Percentiles rank a stretch among this genome's conserved stretches.
Conservation (phyloP, 2,329 filamentous ascomycete genomes). For the Daldinia sp. region DNA sequence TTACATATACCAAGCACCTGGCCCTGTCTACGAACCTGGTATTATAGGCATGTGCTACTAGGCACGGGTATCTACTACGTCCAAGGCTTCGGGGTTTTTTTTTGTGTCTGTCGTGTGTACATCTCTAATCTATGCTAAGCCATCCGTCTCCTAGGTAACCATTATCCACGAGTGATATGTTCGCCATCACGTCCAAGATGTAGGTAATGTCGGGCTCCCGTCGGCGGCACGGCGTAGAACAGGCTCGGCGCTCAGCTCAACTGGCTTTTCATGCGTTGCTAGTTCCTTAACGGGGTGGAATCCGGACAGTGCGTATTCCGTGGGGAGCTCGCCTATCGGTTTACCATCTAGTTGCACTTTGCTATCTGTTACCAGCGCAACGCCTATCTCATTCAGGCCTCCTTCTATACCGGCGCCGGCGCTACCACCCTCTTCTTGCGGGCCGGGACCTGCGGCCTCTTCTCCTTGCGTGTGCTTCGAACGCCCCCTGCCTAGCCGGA, state of each 20-base stretch:
- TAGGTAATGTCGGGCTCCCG: constrained; percentile 4
- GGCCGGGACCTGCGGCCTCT: neutral
- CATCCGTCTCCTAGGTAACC: neutral
- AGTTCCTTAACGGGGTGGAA: constrained; percentile 23
- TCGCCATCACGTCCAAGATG: neutral
- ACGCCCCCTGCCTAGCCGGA: constrained; percentile 27
- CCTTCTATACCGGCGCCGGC: no score
- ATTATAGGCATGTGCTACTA: neutral
- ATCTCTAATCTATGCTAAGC: neutral
- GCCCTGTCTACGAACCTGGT: neutral
- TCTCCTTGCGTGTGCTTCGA: constrained; percentile 4
- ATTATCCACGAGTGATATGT: neutral
- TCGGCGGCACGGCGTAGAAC: neutral
- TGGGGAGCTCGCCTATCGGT: constrained; percentile 27
- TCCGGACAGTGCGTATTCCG: constrained; percentile 18
- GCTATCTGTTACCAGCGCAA: neutral
- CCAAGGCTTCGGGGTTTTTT: neutral
- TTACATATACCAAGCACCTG: neutral
- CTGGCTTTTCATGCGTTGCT: constrained; percentile 25
- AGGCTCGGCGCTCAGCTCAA: constrained; percentile 27
- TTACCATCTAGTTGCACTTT: constrained; percentile 23
- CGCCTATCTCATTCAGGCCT: neutral
- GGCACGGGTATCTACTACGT: neutral
- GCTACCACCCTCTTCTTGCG: neutral
- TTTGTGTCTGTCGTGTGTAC: neutral